Conservation (phyloP, 2,329 filamentous ascomycete genomes). For the Colletotrichum incanum region DNA sequence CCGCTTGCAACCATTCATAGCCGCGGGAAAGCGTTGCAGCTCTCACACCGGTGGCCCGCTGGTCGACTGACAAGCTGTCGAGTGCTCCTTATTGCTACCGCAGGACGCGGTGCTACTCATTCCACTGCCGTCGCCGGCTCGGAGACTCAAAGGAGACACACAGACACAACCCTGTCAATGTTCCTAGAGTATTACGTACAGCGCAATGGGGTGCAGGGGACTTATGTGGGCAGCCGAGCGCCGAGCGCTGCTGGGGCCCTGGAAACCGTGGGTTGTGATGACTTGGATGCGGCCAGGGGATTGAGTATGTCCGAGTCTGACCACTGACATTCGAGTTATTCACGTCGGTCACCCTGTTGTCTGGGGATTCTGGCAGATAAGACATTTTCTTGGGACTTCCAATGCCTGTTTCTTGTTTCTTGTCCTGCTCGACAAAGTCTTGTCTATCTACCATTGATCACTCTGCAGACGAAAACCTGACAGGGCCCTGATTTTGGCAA, state of each 20-base stretch:
- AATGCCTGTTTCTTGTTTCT: slow-evolving; percentile 11
- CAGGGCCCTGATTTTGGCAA: neutral
- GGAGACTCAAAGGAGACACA: neutral
- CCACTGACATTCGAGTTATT: slow-evolving; percentile 15
- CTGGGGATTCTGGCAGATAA: slow-evolving; percentile 3
- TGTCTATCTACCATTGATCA: slow-evolving; percentile 7
- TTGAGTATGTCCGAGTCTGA: slow-evolving; percentile 1
- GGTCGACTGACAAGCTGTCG: neutral
- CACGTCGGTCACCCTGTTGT: neutral
- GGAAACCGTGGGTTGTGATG: neutral
- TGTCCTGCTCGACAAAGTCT: slow-evolving; percentile 1
- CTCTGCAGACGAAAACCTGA: neutral
- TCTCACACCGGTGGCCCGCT: neutral
- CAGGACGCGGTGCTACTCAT: slow-evolving; percentile 21
- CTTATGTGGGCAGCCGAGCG: slow-evolving; percentile 24
- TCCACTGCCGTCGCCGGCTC: neutral
- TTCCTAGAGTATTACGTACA: slow-evolving; percentile 29
- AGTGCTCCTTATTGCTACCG: neutral
- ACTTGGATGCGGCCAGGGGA: neutral
- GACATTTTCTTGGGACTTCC: neutral
- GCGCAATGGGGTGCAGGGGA: slow-evolving; percentile 19
- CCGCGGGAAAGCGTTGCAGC: slow-evolving; percentile 22
- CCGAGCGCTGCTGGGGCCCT: slow-evolving; percentile 1
- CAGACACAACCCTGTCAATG: neutral
- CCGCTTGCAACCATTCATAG: slow-evolving; percentile 19